Base-by-base conservation (phyloP, 2,329 filamentous ascomycete species). In the Lecanosticta acicola region DNA sequence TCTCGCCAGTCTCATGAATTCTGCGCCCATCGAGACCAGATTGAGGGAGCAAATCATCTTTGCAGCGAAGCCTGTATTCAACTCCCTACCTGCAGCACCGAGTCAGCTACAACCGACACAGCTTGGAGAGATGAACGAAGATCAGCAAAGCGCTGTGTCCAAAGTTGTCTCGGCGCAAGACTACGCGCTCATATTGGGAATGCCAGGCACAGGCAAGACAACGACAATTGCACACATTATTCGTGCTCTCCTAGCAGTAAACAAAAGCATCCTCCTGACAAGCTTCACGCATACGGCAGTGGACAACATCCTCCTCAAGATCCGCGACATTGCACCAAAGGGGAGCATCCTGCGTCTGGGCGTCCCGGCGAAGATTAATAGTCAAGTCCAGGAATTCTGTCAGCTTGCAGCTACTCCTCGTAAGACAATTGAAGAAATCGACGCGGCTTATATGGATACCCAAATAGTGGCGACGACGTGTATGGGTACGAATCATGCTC, bases 191-290 rank as follows among this genome's bases (percentile, higher is more conserved):
- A 90, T 98, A 10, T 79, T 98, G 16, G 93, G 93, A 20, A 98
- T 98, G 93, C 93, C 93, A 1, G 93, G 93, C 5, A 98, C 93
- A 0, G 93, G 93, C 47, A 98, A 98, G 68, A 98, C 93, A 2
- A 98, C 93, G 0, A 98, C 93, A 0, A 97, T 98, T 60, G 89
- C 91, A 3, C 90, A 97, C 64, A 96, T 98, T 57, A 97, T 98
- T 59, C 83, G 87, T 36, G 87, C 91, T 1, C 74, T 98, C 21
- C 84, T 93, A 3, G 81, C 84, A 0, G 87, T 94, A 65, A 85
- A 88, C 9, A 97, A 97, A 69, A 94, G 86, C 45, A 89, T 98
- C 11, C 73, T 98, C 4, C 72, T 98, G 33, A 94, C 93, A 0
- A 96, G 90, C 0, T 97, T 97, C 65, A 98, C 93, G 0, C 93